Evolutionary conservation across 306 rosid species (phyloP), one percentile per base, ranked within the genome.

Genomic region (Sicyos baderoa): DNA sequence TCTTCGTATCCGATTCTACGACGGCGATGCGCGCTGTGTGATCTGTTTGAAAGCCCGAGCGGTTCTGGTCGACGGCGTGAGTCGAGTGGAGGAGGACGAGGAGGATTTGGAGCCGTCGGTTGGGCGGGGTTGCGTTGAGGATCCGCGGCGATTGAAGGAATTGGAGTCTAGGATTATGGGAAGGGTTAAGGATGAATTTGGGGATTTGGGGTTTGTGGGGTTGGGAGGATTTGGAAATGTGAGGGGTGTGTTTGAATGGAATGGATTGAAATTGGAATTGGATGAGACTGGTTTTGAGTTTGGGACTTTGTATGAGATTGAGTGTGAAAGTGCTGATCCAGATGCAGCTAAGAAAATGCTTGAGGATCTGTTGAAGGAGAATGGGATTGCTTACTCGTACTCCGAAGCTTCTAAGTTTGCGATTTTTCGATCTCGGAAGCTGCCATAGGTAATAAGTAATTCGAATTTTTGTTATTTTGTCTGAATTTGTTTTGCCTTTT

Each of bases 71-170:
- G 79, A 85, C 23, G 99, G 97, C 15, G 82, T 93, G 21, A 93
- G 97, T 72, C 91, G 97, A 5, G 99, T 88, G 6, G 96, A 90
- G 83, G 99, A 89, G 70, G 97, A 93, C 51, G 99, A 90, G 76
- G 94, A 86, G 83, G 91, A 84, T 51, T 4, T 90, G 73, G 88
- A 82, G 54, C 82, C 86, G 8, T 62, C 53, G 54, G 18, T 82
- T 2, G 97, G 91, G 6, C 76, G 86, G 10, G 82, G 62, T 6
- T 90, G 97, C 65, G 90, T 81, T 14, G 82, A 81, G 22, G 89
- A 90, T 68, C 94, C 94, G 45, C 74, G 75, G 73, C 85, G 71
- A 35, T 72, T 93, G 74, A 75, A 66, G 17, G 21, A 53, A 15
- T 76, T 78, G 79, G 92, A 84, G 19, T 87, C 88, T 42, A 89